Percentiles rank a stretch among this genome's conserved stretches.
Conservation (phyloP, 352 stramenopile species). For the Achlya hypogyna region DNA sequence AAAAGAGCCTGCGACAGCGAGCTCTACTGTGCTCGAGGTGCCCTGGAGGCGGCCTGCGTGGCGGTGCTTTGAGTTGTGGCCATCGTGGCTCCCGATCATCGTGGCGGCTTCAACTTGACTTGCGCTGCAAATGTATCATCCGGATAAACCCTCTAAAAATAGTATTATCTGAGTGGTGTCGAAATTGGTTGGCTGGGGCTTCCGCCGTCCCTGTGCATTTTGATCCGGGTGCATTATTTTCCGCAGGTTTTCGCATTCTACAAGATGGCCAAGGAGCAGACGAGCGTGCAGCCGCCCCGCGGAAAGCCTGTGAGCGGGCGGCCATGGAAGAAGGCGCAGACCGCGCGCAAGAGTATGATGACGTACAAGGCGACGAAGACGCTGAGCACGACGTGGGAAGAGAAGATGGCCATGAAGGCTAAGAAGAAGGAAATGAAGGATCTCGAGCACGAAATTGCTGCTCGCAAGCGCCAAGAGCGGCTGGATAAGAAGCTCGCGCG, state of each 20-base stretch:
- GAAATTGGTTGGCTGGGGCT: constrained; percentile 5
- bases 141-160: constrained; percentile 4
- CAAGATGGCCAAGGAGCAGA: neutral
- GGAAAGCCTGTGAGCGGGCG: constrained; percentile 64
- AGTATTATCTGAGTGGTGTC: neutral
- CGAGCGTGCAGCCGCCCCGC: constrained; percentile 26
- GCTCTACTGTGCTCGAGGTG: no score
- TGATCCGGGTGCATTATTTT: neutral
- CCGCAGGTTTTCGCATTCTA: neutral
- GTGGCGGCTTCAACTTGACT: neutral
- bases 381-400: constrained; percentile 82
- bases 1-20: no score
- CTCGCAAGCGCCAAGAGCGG: constrained; percentile 53
- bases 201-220: neutral
- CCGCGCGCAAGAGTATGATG: constrained; percentile 61
- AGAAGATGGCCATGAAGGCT: constrained; percentile 70
- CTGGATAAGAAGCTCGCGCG: constrained; percentile 62
- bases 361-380: constrained; percentile 67
- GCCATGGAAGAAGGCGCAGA: constrained; percentile 80
- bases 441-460: constrained; percentile 74
- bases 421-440: constrained; percentile 80
- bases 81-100: no score
- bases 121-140: neutral
- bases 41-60: no score
- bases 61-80: no score